Base-by-base conservation (phyloP, 441 rosid species). In the Eruca vesicaria region DNA sequence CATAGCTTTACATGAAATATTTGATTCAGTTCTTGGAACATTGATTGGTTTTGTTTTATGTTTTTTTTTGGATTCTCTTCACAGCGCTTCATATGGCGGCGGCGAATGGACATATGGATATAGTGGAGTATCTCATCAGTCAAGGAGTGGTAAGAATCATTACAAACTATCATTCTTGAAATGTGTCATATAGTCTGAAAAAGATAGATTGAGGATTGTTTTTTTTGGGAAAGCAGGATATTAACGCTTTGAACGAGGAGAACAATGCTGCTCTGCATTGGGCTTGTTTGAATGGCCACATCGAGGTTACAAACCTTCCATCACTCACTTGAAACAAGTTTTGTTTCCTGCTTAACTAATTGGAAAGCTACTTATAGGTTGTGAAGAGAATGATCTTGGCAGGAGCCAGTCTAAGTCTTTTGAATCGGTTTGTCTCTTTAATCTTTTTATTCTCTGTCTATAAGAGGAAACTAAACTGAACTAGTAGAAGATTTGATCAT, bases 81-180 rank as follows among this genome's bases (percentile, higher is more conserved):
- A 72, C 84, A 94, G 97, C 95, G 11, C 89, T 94, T 75, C 97
- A 94, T 75, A 92, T 94, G 98, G 99, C 98, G 18, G 90, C 96
- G 10, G 99, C 96, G n/a, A 89, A 94, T 78, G 97, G 97, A 33
- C 93, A 89, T 76, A 79, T 83, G 71, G 70, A 60, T 35, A 74
- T 90, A 38, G 93, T 88, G 74, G 93, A 89, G 79, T 89, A 87
- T 78, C 94, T 92, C 67, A 79, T 92, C 71, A 69, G 82, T 76
- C 68, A 79, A 77, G 88, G 91, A 83, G 93, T 78, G 90, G 96
- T 90, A 76, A 88, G 91, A 36, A 67, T 50, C 59, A 31, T 20
- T n/a, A 36, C 50, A n/a, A 50, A 62, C 28, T 31, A 63, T 65
- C 33, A 9, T 26, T 50, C 48, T 19, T 43, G 15, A 36, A 6